Base-by-base conservation (phyloP, 2,329 filamentous ascomycete species). In the Fusarium fujikuroi region DNA sequence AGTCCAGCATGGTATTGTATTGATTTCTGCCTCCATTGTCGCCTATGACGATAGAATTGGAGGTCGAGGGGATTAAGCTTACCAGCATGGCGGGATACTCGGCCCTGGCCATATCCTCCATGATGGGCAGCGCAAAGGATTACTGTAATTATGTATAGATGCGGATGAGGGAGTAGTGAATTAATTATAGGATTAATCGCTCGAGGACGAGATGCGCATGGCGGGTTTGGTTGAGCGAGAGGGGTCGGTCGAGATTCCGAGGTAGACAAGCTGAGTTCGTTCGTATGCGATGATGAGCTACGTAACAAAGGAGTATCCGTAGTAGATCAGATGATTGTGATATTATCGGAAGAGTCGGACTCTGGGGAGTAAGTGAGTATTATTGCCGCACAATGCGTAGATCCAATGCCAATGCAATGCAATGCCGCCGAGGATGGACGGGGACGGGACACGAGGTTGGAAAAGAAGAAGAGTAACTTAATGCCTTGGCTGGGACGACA, bases 51-150 rank as follows among this genome's bases (percentile, higher is more conserved):
- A 63, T 36, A 46, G 60, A 60, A 56, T 54, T 47, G 52, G 52
- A 34, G 28, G 54, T 16, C 25, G 44, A 60, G 50, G 67, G 70
- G 47, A 64, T 25, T 69, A 69, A 84, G 49, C 92, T 87, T 88
- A 98, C 95, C 92, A 97, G 92, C 90, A 98, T 92, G 77, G 91
- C 92, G 83, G 95, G 95, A 87, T 98, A 98, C 84, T 98, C 95
- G 83, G 93, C 88, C 84, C 95, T 91, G 81, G 93, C 92, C 80
- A 95, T 89, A 79, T 92, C 92, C 69, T 93, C 92, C 91, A 94
- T 94, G 79, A 79, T 83, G 77, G 92, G 60, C 64, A 50, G 75
- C 61, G 75, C 69, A 67, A 69, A 68, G 43, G 30, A 49, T 52
- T 63, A 47, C 12, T 66, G 46, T 12, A 59, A 74, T 70, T 75